Evolutionary conservation across 768 basidiomycete genomes (phyloP).

Genomic region (Trametes gibbosa): DNA sequence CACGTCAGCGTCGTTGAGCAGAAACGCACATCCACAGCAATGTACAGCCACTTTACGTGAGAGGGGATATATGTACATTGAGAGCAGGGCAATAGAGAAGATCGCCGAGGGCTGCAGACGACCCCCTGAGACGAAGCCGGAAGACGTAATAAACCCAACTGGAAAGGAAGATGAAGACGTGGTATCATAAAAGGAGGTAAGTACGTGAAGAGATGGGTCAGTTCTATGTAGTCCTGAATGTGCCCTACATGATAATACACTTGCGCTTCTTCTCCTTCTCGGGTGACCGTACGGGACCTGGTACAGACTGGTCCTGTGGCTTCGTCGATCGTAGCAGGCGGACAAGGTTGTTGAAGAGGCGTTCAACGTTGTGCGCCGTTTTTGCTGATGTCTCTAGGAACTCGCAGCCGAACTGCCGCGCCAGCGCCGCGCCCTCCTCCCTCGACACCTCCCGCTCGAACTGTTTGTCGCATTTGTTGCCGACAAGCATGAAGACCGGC

Average conservation of each 20-base stretch:
- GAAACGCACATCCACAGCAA: slow-evolving; percentile 17
- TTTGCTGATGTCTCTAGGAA: slow-evolving; percentile 98
- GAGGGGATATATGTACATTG: slow-evolving; percentile 30
- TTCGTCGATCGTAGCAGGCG: slow-evolving; percentile 74
- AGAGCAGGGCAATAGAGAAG: slow-evolving; percentile 17
- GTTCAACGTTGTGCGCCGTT: slow-evolving; percentile 89
- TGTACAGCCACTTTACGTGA: slow-evolving; percentile 20
- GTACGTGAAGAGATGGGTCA: slow-evolving; percentile 41
- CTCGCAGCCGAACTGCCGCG: slow-evolving; percentile 83
- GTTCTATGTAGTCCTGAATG: slow-evolving; percentile 71
- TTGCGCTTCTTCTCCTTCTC: slow-evolving; percentile 48
- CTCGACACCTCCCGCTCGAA: slow-evolving; percentile 87
- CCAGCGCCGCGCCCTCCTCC: slow-evolving; percentile 83
- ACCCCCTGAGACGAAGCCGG: slow-evolving; percentile 24
- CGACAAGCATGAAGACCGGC: slow-evolving; percentile 91
- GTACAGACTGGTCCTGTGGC: slow-evolving; percentile 44
- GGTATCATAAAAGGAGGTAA: slow-evolving; percentile 84
- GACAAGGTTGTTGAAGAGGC: slow-evolving; percentile 85
- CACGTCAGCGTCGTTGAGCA: neutral
- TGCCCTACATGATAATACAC: slow-evolving; percentile 82
- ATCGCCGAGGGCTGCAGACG: slow-evolving; percentile 17
- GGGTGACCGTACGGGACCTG: slow-evolving; percentile 24
- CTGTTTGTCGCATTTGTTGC: slow-evolving; percentile 95
- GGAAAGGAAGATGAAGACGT: slow-evolving; percentile 42
- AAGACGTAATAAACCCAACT: slow-evolving; percentile 28